phyloP scores from a whole-genome alignment of 352 stramenopile genomes.

The Phytophthora sojae region DNA sequence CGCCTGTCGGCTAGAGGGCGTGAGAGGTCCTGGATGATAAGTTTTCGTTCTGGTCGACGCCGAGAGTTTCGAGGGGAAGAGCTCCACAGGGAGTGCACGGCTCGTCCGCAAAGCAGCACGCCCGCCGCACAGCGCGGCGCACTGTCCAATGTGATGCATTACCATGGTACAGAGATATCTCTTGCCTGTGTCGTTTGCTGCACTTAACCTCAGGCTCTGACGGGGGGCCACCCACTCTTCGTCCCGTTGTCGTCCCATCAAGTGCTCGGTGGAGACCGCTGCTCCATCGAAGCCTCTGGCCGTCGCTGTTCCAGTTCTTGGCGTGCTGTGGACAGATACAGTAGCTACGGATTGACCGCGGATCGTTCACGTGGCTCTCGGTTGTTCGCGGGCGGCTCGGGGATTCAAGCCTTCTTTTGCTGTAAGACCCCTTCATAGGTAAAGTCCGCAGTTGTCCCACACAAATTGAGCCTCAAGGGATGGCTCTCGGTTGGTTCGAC shows the following conservation, averaged over 20 bases:
- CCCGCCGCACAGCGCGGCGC: not conserved
- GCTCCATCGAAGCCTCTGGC: slow-evolving; percentile 1
- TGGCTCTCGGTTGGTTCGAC: slow-evolving; percentile 3
- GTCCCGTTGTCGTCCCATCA: slow-evolving; percentile 17
- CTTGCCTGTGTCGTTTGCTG: slow-evolving; percentile 13
- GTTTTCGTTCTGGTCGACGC: not conserved
- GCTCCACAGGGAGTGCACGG: not conserved
- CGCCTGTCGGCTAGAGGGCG: not conserved
- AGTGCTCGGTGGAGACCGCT: slow-evolving; percentile 10
- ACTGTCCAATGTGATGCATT: slow-evolving; percentile 29
- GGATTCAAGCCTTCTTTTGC: not conserved
- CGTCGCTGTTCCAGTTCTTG: slow-evolving; percentile 6
- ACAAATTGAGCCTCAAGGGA: not conserved
- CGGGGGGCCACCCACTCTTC: not conserved
- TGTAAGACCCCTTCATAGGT: too few species aligned
- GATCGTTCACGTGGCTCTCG: slow-evolving; percentile 5
- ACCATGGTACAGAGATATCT: not conserved
- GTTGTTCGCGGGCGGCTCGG: too few species aligned
- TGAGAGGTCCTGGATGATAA: slow-evolving; percentile 1
- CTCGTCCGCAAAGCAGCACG: slow-evolving; percentile 10
- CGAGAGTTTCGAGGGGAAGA: not conserved
- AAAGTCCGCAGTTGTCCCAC: not conserved
- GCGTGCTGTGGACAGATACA: not conserved
- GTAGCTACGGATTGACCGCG: slow-evolving; percentile 4
- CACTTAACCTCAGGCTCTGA: slow-evolving; percentile 3